These are phyloP conservation scores for Trichoderma harzianum DNA, from an alignment of 2,329 filamentous ascomycete species.

Conservation along the genomic window DNA sequence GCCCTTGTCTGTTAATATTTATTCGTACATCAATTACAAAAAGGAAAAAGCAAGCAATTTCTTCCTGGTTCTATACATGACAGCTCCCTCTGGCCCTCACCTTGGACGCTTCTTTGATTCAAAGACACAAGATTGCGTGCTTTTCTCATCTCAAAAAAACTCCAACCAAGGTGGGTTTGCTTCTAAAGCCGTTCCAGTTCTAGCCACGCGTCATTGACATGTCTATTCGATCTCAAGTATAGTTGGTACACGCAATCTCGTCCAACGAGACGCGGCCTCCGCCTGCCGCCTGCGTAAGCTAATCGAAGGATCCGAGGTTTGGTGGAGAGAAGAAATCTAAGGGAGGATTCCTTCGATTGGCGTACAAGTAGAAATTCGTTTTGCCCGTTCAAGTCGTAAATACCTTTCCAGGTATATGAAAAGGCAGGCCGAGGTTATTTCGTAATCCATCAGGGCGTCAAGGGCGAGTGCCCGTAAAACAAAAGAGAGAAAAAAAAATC, in stretches of 20 bases:
- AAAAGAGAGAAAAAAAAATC: not conserved
- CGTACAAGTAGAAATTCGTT: slow-evolving; percentile 18
- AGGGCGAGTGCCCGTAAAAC: slow-evolving; percentile 9
- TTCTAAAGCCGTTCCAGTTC: slow-evolving; percentile 19
- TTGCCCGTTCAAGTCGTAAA: slow-evolving; percentile 25
- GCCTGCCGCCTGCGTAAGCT: not conserved
- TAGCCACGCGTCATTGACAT: slow-evolving; percentile 29
- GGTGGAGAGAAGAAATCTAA: not conserved
- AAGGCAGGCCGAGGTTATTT: slow-evolving; percentile 21
- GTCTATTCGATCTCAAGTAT: slow-evolving; percentile 30
- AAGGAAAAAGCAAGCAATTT: slow-evolving; percentile 19
- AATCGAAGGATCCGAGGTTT: not conserved
- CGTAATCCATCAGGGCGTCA: slow-evolving; percentile 23
- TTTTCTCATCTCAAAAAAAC: not conserved
- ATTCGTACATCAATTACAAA: slow-evolving; percentile 25
- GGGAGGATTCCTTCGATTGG: not conserved
- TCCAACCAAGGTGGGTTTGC: not conserved
- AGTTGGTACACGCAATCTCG: slow-evolving; percentile 32
- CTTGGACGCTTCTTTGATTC: not conserved
- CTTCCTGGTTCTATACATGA: slow-evolving; percentile 16
- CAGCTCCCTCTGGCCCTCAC: not conserved
- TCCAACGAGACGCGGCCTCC: slow-evolving; percentile 26
- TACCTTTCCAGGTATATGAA: slow-evolving; percentile 28
- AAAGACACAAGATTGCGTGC: not conserved
- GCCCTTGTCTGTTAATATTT: slow-evolving; percentile 20